Conservation (phyloP, 805 yeast species). For the Monosporozyma unispora region DNA sequence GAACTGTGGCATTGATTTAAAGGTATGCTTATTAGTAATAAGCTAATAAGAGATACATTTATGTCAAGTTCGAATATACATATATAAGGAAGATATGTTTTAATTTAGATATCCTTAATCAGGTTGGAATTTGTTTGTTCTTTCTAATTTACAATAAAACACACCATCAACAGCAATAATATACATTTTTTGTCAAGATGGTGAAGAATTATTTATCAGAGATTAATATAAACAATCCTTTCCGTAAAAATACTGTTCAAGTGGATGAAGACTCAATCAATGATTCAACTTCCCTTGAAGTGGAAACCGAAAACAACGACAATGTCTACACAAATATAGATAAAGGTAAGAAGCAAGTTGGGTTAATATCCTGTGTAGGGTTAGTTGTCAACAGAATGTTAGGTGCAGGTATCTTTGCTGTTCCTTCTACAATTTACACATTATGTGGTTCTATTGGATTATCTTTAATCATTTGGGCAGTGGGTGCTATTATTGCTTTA, state of each 20-base stretch:
- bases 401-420: conserved; percentile 71
- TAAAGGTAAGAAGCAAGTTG: conserved; percentile 37
- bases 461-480: conserved; percentile 62
- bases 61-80: too few species aligned
- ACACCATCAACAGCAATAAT: too few species aligned
- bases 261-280: not conserved
- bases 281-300: not conserved
- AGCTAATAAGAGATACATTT: too few species aligned
- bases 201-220: not conserved
- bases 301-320: not conserved
- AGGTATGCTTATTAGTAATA: too few species aligned
- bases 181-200: too few species aligned
- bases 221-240: not conserved
- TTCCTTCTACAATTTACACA: conserved; percentile 48
- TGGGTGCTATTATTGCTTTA: conserved; percentile 61
- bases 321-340: conserved; percentile 27
- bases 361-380: conserved; percentile 52
- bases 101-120: not conserved
- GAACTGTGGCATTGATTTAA: too few species aligned
- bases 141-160: too few species aligned
- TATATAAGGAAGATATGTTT: not conserved
- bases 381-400: conserved; percentile 59
- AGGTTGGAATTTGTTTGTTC: too few species aligned
- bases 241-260: not conserved
- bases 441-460: conserved; percentile 62